Evolutionary conservation across 192 early-diverging fungal species (phyloP).

Genomic region (Paraglomus occultum): DNA sequence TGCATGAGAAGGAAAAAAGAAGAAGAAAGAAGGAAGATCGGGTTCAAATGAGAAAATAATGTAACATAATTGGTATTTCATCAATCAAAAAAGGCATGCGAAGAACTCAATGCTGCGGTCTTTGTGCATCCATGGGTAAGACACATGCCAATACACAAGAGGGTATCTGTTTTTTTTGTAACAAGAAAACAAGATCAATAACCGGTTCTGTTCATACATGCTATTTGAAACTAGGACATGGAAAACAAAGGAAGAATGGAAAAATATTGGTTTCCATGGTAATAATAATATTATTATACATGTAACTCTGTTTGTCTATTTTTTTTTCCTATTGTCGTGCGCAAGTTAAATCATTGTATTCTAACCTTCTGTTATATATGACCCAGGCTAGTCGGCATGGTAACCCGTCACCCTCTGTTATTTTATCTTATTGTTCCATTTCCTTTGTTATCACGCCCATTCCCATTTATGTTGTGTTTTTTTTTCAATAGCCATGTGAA

Average conservation of each 20-base stretch:
- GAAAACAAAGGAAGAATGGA: conserved; percentile 58
- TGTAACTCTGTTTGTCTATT: background rate
- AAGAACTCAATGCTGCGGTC: conserved; percentile 58
- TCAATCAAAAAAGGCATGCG: conserved; percentile 45
- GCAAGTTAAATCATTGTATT: background rate
- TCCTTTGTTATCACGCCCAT: background rate
- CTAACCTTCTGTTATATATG: background rate
- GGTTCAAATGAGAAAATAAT: too few species aligned
- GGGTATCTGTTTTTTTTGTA: too few species aligned
- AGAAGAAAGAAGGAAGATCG: too few species aligned
- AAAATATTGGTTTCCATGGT: conserved; percentile 72
- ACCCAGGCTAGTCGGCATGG: conserved; percentile 51
- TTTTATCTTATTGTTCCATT: background rate
- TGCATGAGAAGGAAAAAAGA: too few species aligned
- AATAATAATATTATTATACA: conserved; percentile 30
- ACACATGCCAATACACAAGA: too few species aligned
- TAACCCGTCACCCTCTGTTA: conserved; percentile 2
- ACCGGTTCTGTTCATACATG: background rate
- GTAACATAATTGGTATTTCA: background rate
- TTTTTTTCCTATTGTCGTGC: conserved; percentile 2
- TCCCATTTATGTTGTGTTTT: background rate
- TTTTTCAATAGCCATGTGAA: conserved; percentile 53
- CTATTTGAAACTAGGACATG: conserved; percentile 43
- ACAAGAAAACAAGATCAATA: too few species aligned
- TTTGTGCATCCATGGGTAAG: conserved; percentile 64